Evolutionary conservation across 2,329 filamentous ascomycete genomes (phyloP), one percentile per base, ranked within the genome.

Genomic region (Corniculantispora saksenae): DNA sequence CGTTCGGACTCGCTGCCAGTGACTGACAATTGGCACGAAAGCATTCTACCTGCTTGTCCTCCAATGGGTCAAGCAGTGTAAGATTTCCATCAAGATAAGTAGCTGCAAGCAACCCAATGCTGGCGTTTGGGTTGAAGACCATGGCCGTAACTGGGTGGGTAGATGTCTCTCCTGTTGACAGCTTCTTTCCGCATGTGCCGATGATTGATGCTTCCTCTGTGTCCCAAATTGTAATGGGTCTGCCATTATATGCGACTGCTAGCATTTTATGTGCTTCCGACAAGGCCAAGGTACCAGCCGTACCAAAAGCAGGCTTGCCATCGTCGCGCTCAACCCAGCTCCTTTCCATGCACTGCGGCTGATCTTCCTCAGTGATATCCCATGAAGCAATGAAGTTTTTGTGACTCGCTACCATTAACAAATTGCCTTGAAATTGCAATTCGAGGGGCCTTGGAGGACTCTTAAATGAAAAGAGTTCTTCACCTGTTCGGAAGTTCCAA

Each of bases 191-290:
- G 53, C 76, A 79, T 61, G 55, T 74, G n/a, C 77, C 76, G 55
- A 68, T 69, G 62, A 71, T 75, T 7, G 65, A 62, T 40, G 75
- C 69, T 53, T 73, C 72, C 50, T 71, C 68, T n/a, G 78, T 66
- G 53, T 78, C 74, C 76, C 75, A 80, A 17, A 79, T 66, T 7
- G 66, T 72, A 50, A 78, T 74, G 4, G 75, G 72, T 32, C 70
- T 66, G 50, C 73, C 68, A 21, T 65, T 70, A 61, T 78, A 76
- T 13, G 73, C 72, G 10, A 75, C 69, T 38, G 76, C 76, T 27
- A 79, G 64, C 70, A 78, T 74, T 45, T 70, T 63, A 48, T 76
- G 73, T 40, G 64, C 68, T 15, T 68, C 55, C 9, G 74, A 74
- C 48, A 78, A 67, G 19, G 75, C 63, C 25, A 75, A 64, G 23